phyloP scores from a whole-genome alignment of 305 asterid genomes.

The Striga hermonthica region DNA sequence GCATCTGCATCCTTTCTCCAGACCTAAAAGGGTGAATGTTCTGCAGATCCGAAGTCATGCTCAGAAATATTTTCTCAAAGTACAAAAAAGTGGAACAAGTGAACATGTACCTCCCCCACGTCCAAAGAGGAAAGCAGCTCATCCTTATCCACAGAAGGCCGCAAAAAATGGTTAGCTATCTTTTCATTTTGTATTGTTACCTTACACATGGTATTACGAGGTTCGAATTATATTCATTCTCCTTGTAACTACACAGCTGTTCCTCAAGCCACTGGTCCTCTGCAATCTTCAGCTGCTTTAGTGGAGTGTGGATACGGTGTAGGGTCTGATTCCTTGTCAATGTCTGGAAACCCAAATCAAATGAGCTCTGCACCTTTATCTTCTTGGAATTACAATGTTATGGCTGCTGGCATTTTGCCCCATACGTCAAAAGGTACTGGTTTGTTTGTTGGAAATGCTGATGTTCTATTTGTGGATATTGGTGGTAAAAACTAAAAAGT shows the following conservation, averaged over 20 bases:
- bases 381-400: slow-evolving; percentile 50
- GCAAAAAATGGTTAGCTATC: slow-evolving; percentile 51
- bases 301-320: slow-evolving; percentile 45
- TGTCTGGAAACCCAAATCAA: slow-evolving; percentile 43
- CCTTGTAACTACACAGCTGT: slow-evolving; percentile 32
- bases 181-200: slow-evolving; percentile 1
- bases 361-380: slow-evolving; percentile 40
- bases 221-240: background rate
- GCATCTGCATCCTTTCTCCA: background rate
- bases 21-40: slow-evolving; percentile 31
- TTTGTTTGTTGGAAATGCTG: slow-evolving; percentile 19
- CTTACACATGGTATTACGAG: background rate
- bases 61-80: slow-evolving; percentile 88
- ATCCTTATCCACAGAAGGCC: slow-evolving; percentile 94
- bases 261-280: slow-evolving; percentile 44
- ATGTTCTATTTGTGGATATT: slow-evolving; percentile 21
- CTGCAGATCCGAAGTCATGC: slow-evolving; percentile 97
- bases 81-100: slow-evolving; percentile 79
- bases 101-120: slow-evolving; percentile 96
- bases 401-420: slow-evolving; percentile 39
- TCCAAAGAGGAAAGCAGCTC: slow-evolving; percentile 89
- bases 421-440: slow-evolving; percentile 48
- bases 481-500: background rate
- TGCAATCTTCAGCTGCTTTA: slow-evolving; percentile 47
- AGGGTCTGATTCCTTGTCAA: slow-evolving; percentile 44